Conservation (phyloP, 768 basidiomycete species). For the Galerina marginata region DNA sequence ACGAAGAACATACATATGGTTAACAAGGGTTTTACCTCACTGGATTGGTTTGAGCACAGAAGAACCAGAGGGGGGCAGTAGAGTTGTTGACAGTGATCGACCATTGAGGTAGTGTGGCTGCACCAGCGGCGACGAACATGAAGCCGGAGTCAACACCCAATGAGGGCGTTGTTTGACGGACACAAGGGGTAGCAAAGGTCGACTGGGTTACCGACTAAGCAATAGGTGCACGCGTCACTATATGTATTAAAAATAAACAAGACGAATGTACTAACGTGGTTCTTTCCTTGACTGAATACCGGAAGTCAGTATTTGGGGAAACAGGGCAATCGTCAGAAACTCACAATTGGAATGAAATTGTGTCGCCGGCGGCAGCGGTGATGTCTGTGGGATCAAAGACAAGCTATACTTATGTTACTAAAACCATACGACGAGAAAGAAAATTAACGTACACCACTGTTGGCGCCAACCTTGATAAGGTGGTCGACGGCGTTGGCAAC, state of each 20-base stretch:
- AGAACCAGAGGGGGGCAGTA: constrained; percentile 64
- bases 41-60: constrained; percentile 53
- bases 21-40: constrained; percentile 18
- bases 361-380: constrained; percentile 51
- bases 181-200: constrained; percentile 60
- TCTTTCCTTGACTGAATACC: constrained; percentile 41
- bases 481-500: constrained; percentile 42
- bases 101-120: constrained; percentile 45
- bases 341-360: constrained; percentile 58
- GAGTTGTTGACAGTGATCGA: constrained; percentile 51
- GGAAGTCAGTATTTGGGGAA: neutral
- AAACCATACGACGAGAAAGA: neutral
- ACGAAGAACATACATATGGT: neutral
- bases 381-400: constrained; percentile 44
- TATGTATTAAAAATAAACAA: neutral
- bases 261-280: constrained; percentile 40
- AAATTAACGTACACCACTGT: constrained; percentile 32
- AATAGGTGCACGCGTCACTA: neutral
- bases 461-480: constrained; percentile 49
- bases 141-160: constrained; percentile 59
- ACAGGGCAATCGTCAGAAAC: constrained; percentile 20
- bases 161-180: constrained; percentile 35
- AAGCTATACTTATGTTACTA: constrained; percentile 30
- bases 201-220: constrained; percentile 65
- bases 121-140: constrained; percentile 38